These are phyloP conservation scores for Monotropa hypopitys DNA, from an alignment of 179 eudicot species.

Conservation along the genomic window DNA sequence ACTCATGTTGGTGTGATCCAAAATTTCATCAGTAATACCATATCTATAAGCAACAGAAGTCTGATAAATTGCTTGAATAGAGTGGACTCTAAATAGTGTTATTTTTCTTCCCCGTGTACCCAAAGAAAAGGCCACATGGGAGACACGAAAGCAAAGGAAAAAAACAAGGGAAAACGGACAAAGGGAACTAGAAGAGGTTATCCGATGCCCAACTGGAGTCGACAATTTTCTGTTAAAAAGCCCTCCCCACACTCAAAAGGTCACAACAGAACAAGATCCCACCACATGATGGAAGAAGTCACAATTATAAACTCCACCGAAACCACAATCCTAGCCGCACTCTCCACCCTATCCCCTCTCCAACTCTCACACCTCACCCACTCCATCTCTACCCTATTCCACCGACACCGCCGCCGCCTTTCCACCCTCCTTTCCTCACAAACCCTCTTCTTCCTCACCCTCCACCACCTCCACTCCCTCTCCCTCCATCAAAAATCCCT, in stretches of 20 bases:
- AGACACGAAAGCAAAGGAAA: too few species aligned
- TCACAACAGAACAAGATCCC: conserved; percentile 18
- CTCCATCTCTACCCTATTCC: conserved; percentile 52
- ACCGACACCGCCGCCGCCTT: conserved; percentile 52
- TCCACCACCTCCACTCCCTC: conserved; percentile 63
- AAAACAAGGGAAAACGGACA: neutral
- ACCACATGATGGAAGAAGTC: conserved; percentile 28
- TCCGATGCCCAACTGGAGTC: neutral
- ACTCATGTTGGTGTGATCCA: too few species aligned
- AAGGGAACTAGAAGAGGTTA: neutral
- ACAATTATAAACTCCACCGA: conserved; percentile 19
- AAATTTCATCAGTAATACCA: too few species aligned
- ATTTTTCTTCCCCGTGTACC: too few species aligned
- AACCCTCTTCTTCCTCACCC: conserved; percentile 46
- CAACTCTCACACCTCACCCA: conserved; percentile 40
- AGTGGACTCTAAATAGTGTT: too few species aligned
- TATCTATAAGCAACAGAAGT: too few species aligned
- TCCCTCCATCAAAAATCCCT: conserved; percentile 68
- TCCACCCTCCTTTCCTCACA: conserved; percentile 53
- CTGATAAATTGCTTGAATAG: too few species aligned
- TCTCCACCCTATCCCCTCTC: conserved; percentile 48
- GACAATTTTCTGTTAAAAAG: neutral
- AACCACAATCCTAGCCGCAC: conserved; percentile 37
- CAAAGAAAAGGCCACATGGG: too few species aligned
- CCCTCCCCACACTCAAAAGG: neutral